Evolutionary conservation across 1,284 basidiomycete species (phyloP).

Genomic region (Anthracocystis panici-leucophaei): DNA sequence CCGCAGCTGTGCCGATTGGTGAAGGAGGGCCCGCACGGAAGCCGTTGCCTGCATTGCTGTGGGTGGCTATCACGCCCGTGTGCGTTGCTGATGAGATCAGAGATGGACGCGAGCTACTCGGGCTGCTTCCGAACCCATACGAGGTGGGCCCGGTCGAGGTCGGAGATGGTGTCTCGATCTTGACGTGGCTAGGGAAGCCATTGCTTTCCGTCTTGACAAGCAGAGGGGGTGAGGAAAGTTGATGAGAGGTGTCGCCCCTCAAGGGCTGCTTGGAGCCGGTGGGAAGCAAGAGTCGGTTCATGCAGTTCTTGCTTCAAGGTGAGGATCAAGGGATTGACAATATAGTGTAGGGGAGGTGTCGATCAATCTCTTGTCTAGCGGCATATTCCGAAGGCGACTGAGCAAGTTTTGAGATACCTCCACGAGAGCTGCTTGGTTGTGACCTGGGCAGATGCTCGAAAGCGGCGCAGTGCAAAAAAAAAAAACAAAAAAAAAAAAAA

Average conservation of each 20-base stretch:
- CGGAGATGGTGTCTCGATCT: constrained; percentile 16
- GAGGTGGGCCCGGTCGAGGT: constrained; percentile 6
- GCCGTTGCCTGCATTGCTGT: constrained; percentile 8
- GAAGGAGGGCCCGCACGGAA: constrained; percentile 8
- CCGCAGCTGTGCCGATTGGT: constrained; percentile 18
- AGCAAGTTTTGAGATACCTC: constrained; percentile 25
- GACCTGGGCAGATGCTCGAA: constrained; percentile 22
- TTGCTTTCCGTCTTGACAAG: constrained; percentile 23
- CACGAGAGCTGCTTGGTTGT: constrained; percentile 27
- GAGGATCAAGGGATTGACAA: not conserved
- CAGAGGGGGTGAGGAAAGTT: constrained; percentile 21
- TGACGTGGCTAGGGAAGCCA: constrained; percentile 20
- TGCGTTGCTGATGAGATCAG: constrained; percentile 11
- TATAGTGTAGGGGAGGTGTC: constrained; percentile 20
- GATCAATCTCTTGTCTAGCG: constrained; percentile 35
- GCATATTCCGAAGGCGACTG: constrained; percentile 33
- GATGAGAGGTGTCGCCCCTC: constrained; percentile 32
- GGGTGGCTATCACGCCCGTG: constrained; percentile 1
- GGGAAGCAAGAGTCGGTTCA: constrained; percentile 52
- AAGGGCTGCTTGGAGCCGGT: constrained; percentile 47
- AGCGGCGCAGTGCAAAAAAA: constrained; percentile 3
- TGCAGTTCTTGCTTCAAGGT: constrained; percentile 10
- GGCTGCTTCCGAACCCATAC: constrained; percentile 4
- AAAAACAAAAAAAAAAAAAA: too few relatives aligned
- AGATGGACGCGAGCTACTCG: constrained; percentile 1